Evolutionary conservation across 129 eudicot species (phyloP), one percentile per base, ranked within the genome.

Genomic region (Artemisia annua): DNA sequence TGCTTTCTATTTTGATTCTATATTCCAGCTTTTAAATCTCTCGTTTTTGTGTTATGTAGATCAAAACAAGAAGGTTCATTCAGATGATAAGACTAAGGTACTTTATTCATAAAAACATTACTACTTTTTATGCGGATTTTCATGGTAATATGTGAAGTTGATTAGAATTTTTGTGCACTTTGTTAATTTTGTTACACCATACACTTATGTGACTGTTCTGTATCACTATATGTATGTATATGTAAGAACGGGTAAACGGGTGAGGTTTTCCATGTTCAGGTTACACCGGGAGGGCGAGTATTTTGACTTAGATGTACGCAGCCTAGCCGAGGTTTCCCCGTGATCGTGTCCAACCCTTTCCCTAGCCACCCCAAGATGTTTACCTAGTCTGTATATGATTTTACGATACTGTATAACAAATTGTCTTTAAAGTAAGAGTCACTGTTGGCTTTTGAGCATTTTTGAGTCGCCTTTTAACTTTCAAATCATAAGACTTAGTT

Each of bases 31-130:
- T 20, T 20, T 24, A 24, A 63, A 39, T 70, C 12, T 15, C 30
- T 46, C 35, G 14, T 62, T 53, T 78, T 17, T 80, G 17, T 77
- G 28, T 30, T 67, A 68, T 80, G 87, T 83, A 86, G 96, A 84
- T 86, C 72, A 75, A 32, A 77, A 65, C 35, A 83, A 85, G 62
- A 58, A 63, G 71, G 72, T 74, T 59, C 79, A 78, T 64, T 70
- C 79, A 14, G 64, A 59, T 80, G 65, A 76, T 67, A 83, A 51
- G 16, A 52, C 0, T 4, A 75, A 89, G 96, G 96, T 89, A 85
- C 71, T 75, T 18, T 11, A 15, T 24, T 74, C 0, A 11, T 3
- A 51, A 18, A 1, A 49, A 14, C 7, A 50, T 18, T 14, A 51
- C 16, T 51, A 50, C 6, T 28, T 51, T 19, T 61, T n/a, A 3